Evolutionary conservation across 345 rosid species (phyloP), one percentile per base, ranked within the genome.

Genomic region (Odontarrhena argentea): DNA sequence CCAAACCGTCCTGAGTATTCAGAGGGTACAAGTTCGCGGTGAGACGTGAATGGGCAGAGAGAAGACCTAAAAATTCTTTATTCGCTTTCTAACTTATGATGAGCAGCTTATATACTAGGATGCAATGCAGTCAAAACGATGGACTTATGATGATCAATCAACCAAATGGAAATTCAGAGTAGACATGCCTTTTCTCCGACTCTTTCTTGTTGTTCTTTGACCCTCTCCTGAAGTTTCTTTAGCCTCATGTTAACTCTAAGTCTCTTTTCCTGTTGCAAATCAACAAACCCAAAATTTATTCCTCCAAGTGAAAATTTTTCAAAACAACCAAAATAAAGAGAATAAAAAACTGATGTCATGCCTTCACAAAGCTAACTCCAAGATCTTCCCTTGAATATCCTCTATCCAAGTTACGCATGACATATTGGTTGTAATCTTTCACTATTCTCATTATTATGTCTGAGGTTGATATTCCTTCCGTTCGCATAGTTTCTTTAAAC

Each of bases 301-400:
- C 22, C 68, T 53, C 65, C 40, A 14, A 47, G 14, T 40, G 34
- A n/a, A 26, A 42, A 48, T 0, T 1, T 11, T 6, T 7, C 62
- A 34, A 18, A 10, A 50, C 44, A 38, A 67, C 9, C 35, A 57
- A 55, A 51, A 7, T 2, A 34, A 43, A 63, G 15, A 47, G 22
- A 8, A 40, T 54, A 11, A 18, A 9, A 47, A 44, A 58, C 42
- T 18, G 25, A 53, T 42, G 51, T 1, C 86, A 67, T 76, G 68
- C 98, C 92, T 83, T 92, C 30, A 92, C 98, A 60, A 74, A 92
- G 85, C 98, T 92, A 65, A 92, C 96, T 65, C 92, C 92, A 54
- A 92, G 95, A 11, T 92, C 96, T 71, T 92, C 89, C 78, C 98
- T 87, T 25, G 96, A 78, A 73, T 92, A 92, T 48, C 98, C 98